Evolutionary conservation across 108 stramenopile species (phyloP), one percentile per base, ranked within the genome.

Genomic region (Skeletonema grethae): DNA sequence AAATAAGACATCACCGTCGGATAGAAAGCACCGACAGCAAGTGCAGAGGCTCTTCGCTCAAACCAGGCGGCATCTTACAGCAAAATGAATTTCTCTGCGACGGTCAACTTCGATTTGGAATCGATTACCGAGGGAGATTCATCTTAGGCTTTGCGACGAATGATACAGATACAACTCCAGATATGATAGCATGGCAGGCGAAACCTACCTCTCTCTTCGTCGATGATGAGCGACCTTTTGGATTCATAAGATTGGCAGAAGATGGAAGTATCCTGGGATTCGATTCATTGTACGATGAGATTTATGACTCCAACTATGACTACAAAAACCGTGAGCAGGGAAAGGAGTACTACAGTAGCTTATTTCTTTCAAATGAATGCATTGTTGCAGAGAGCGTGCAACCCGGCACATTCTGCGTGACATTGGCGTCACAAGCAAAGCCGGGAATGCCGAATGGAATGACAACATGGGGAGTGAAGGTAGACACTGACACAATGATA

Each of bases 401-500:
- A 29, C 24, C 22, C 4, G 38, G 34, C 15, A 45, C 34, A 29
- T 25, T 60, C 32, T 80, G 79, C 35, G 60, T 61, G 12, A 55
- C 43, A 15, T 30, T 80, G 3, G 65, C 63, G 28, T 46, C 61
- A 24, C 79, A 67, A 4, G 57, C 72, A 3, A 34, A 9, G 63
- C 36, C 79, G 0, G 68, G 72, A 3, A 55, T 35, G 59, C 79
- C 79, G 9, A 69, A 69, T n/a, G 79, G 79, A 57, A 41, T 68
- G 30, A 57, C 68, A 22, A 80, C 79, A 28, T 80, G 79, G 79
- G 68, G 68, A 8, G 32, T 80, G 6, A 61, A 36, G 16, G 67
- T 70, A 9, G 16, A 65, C 83, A 70, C 85, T 75, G 58, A 87
- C 82, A 56, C 63, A 68, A 85, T 88, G 36, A 83, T 85, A 53